A percentile compares a stretch with the other conserved stretches of the same genome.
Evolutionary conservation across 495 filamentous ascomycete genomes (phyloP).

Genomic region (Tetracladium setigerum): DNA sequence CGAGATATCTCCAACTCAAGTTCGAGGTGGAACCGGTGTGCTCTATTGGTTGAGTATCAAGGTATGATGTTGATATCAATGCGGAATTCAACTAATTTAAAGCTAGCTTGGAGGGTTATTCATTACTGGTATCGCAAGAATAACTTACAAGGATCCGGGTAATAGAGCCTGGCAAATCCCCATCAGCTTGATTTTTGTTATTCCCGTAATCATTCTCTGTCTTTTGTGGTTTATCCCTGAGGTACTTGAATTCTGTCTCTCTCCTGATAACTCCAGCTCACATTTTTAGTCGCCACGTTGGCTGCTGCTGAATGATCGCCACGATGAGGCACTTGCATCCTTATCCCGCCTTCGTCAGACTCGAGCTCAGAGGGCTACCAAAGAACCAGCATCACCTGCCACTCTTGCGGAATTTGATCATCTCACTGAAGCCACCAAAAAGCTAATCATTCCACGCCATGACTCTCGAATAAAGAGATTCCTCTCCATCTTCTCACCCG

Average conservation of each 20-base stretch:
- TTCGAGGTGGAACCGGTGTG: background rate
- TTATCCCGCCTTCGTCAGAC: background rate
- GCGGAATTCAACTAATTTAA: no score
- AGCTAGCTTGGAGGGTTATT: background rate
- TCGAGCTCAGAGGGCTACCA: no score
- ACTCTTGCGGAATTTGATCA: no score
- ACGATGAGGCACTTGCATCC: background rate
- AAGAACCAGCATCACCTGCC: no score
- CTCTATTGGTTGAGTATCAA: background rate
- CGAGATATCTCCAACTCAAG: background rate
- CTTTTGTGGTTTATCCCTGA: background rate
- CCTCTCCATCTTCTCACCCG: constrained; percentile 22
- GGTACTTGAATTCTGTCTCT: background rate
- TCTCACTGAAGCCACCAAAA: constrained; percentile 11
- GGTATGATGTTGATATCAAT: background rate
- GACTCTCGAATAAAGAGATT: constrained; percentile 14
- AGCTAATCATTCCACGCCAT: no score
- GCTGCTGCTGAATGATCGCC: background rate
- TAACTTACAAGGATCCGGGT: background rate
- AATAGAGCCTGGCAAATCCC: background rate
- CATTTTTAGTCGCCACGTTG: background rate
- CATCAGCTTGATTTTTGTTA: background rate
- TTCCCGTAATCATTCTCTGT: background rate
- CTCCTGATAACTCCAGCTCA: background rate
- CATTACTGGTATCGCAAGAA: background rate